Base-by-base conservation (phyloP, 1,139 yeast species). In the Tardiomyces digboiensis region DNA sequence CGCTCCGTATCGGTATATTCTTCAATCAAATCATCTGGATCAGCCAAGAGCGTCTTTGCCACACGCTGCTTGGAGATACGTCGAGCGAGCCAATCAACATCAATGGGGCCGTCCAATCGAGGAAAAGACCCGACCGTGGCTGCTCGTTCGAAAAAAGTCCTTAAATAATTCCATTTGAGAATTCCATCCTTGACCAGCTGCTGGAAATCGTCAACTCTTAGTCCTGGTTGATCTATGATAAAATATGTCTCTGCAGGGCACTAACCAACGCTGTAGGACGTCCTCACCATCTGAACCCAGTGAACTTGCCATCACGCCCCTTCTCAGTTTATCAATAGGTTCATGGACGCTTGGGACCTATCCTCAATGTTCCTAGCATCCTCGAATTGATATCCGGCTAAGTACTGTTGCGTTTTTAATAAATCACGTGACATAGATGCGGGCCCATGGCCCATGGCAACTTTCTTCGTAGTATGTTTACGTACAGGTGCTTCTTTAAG, bases 231-330 rank as follows among this genome's bases (percentile, higher is more conserved):
- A 55, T 83, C 76, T 1, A 85, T 68, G 14, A 86, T 61, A 2
- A 87, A 55, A 53, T 82, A 83, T 1, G 81, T 83, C 58, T 85
- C 84, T 0, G 89, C 76, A 1, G 79, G 66, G 56, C 95, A 87
- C 38, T 13, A 80, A 62, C 36, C 78, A 59, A 45, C 74, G 68
- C 43, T 72, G 68, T 14, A 79, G 56, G 47, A 79, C 57, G 40
- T 68, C 68, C 29, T 72, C 67, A 12, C 75, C 77, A n/a, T 70
- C 66, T 1, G 58, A 62, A 0, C 12, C 40, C 20, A 7, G 53
- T 52, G 21, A 46, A 68, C 45, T 44, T 70, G 60, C 36, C 61
- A 46, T 43, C 57, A 19, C 51, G 45, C 20, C 48, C 42, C 46
- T 51, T 29, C 59, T 45, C 16, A 55, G 41, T 10, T 39, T 41